Evolutionary conservation across 768 basidiomycete species (phyloP), one percentile per base, ranked within the genome.

Genomic region (Lentinula raphanica): DNA sequence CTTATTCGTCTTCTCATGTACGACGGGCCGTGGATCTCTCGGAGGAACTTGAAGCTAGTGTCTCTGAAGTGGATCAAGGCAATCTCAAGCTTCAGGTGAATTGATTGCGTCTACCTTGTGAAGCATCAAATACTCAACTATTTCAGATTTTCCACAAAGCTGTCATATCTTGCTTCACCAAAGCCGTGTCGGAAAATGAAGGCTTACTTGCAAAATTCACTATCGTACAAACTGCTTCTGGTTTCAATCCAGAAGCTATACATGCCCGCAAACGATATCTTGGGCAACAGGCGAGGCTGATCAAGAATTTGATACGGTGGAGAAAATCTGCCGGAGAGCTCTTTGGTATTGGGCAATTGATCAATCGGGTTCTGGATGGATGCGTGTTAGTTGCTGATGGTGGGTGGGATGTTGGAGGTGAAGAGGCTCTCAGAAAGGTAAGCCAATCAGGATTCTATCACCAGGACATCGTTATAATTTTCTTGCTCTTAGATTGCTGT

Each of bases 341-440:
- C 49, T 85, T 77, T 62, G 81, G 81, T 6, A 65, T 84, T n/a
- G 82, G 78, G 7, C 69, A 75, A 49, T 72, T 90, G 45, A 77
- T 82, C 21, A 76, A 71, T 13, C 78, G 76, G 61, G 69, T 94
- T 15, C 76, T 90, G 8, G 79, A 80, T 21, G 74, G 79, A 19
- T 79, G 79, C 60, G 77, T 94, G 42, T 65, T 88, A 50, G 76
- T 90, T 29, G 86, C 92, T 5, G 79, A 84, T 60, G 80, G 78
- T 57, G 89, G 88, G 8, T 97, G 94, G 94, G 91, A 92, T 42
- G 88, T 91, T 36, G 93, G 94, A 11, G 92, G 92, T 2, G 80
- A 87, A 68, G 83, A 83, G 38, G 71, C 82, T 59, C 74, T 82
- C 58, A 74, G 39, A 29, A 49, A 48, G 44, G 56, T 57, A n/a